A percentile compares a stretch with the other conserved stretches of the same genome.
Evolutionary conservation across 371 early-diverging fungal genomes (phyloP).

Genomic region (Capillidium rhysosporum): DNA sequence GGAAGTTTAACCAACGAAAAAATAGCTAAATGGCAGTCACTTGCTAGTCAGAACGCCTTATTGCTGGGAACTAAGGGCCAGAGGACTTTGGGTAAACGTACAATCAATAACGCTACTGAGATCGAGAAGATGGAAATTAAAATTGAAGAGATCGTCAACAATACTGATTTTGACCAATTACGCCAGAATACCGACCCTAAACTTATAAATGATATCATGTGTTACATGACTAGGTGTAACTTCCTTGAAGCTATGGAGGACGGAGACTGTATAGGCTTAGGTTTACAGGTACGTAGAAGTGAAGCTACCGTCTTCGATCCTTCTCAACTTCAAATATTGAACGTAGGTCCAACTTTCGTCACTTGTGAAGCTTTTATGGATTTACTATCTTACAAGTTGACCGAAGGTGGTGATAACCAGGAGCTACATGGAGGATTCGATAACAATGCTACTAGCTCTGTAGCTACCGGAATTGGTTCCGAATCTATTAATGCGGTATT

Average conservation of each 20-base stretch:
- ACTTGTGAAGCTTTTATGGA: slow-evolving; percentile 17
- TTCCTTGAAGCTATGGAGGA: slow-evolving; percentile 16
- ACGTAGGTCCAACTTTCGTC: slow-evolving; percentile 15
- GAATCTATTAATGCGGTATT: slow-evolving; percentile 13
- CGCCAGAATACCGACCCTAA: neutral
- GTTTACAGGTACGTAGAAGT: slow-evolving; percentile 14
- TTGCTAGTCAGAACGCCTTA: neutral
- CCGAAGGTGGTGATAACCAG: neutral
- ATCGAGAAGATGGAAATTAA: neutral
- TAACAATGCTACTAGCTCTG: neutral
- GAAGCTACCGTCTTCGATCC: slow-evolving; percentile 18
- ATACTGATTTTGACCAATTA: neutral
- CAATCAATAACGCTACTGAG: neutral
- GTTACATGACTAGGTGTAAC: neutral
- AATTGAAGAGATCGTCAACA: neutral
- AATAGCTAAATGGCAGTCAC: neutral
- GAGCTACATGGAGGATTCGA: neutral
- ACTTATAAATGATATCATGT: neutral
- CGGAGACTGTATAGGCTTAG: slow-evolving; percentile 19
- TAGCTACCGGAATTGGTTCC: neutral
- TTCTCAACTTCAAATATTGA: slow-evolving; percentile 16
- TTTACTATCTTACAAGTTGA: slow-evolving; percentile 8
- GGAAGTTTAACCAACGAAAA: neutral
- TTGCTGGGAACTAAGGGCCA: neutral
- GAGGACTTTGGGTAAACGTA: neutral